phyloP scores from a whole-genome alignment of 2,329 filamentous ascomycete genomes.

The Scortechinia acanthostroma region DNA sequence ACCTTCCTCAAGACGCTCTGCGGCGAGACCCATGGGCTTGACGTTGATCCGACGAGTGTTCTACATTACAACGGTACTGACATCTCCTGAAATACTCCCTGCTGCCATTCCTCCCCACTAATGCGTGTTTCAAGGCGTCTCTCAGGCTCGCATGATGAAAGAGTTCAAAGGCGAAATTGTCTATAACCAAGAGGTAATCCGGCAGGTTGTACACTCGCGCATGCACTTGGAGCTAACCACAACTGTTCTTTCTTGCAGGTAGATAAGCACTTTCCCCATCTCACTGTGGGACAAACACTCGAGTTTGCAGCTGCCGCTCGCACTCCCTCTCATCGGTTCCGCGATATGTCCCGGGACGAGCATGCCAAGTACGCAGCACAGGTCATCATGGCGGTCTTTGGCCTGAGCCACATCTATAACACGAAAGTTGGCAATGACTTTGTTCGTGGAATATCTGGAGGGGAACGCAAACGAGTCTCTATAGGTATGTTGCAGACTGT shows the following conservation, averaged over 20 bases:
- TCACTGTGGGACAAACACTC: conserved; percentile 70
- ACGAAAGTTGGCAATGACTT: conserved; percentile 73
- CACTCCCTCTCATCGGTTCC: conserved; percentile 57
- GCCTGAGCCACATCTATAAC: conserved; percentile 64
- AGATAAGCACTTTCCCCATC: conserved; percentile 71
- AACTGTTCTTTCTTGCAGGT: conserved; percentile 23
- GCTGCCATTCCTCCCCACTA: neutral
- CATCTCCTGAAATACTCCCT: conserved; percentile 29
- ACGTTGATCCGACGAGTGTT: conserved; percentile 35
- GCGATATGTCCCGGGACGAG: conserved; percentile 51
- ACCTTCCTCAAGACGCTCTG: conserved; percentile 56
- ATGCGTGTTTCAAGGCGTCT: conserved; percentile 14
- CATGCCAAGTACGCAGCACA: conserved; percentile 56
- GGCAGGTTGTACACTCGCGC: conserved; percentile 16
- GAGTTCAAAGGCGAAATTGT: conserved; percentile 61
- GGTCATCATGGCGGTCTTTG: conserved; percentile 66
- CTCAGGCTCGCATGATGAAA: conserved; percentile 40
- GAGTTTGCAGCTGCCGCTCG: conserved; percentile 65
- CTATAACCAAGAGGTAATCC: conserved; percentile 64
- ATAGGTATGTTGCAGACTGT: too few relatives aligned
- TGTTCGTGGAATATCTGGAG: conserved; percentile 64
- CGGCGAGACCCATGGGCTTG: conserved; percentile 50
- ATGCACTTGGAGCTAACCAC: conserved; percentile 2
- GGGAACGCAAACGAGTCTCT: conserved; percentile 72
- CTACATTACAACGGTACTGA: conserved; percentile 57